Base-by-base conservation (phyloP, 1,139 yeast species). In the Meyerozyma carpophila region DNA sequence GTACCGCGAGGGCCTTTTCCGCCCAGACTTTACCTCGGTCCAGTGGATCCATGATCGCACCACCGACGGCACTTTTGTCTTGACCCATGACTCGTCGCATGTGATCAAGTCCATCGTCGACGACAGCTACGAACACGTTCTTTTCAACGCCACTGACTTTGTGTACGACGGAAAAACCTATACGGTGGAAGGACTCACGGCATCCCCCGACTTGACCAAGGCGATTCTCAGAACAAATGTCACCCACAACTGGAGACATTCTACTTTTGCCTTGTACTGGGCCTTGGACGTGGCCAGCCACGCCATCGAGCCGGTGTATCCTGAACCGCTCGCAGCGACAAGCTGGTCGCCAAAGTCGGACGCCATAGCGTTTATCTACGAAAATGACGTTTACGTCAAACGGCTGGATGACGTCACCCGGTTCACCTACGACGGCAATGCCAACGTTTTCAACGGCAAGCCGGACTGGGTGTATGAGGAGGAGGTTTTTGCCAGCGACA, bases 401-500 rank as follows among this genome's bases (percentile, higher is more conserved):
- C 47, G 56, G 40, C 43, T 46, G 9, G 52, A 51, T 1, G 46
- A 40, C 2, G 52, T 58, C n/a, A 53, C 55, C 1, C 73, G 68
- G 46, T 62, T 78, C 5, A 77, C 83, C 1, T 51, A 45, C 43
- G 84, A 79, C 52, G 84, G 83, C 1, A 65, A 73, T 25, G 64
- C 58, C 3, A 68, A 76, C 42, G 62, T 77, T 3, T 77, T 78
- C 54, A 68, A 79, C 49, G 84, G 83, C 20, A 73, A 73, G 45
- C 81, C 83, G 0, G 83, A 79, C 53, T 79, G 84, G 84, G 82
- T 79, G 8, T 79, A 79, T 50, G 84, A 79, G 55, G 84, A 79
- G 52, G 84, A 79, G 51, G 82, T 79, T 3, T 75, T 68, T 47
- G 73, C 67, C 18, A 56, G 68, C 36, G 82, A 77, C 49, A 62